A percentile compares a stretch with the other conserved stretches of the same genome.
phyloP scores from a whole-genome alignment of 116 monocot species.

The Cymodocea nodosa region DNA sequence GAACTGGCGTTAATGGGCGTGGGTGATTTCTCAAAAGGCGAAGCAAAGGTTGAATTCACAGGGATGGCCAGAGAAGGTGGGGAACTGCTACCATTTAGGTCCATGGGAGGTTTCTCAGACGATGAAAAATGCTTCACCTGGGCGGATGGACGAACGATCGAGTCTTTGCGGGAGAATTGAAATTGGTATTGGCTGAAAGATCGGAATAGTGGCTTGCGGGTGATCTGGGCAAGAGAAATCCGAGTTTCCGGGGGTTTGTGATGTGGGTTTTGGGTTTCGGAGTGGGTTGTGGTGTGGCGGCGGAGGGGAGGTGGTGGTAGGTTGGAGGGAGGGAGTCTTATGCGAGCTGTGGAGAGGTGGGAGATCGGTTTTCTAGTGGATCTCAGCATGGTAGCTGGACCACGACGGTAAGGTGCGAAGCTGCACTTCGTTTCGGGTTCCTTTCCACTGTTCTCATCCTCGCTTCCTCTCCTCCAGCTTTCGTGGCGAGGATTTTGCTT shows the following conservation, averaged over 20 bases:
- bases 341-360: not conserved
- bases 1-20: constrained; percentile 47
- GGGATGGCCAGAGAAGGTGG: constrained; percentile 23
- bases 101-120: not conserved
- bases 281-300: not conserved
- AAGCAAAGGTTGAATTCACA: constrained; percentile 35
- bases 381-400: not conserved
- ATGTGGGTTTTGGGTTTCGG: not conserved
- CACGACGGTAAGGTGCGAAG: not conserved
- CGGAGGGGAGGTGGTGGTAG: no score
- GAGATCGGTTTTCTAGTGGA: not conserved
- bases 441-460: no score
- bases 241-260: not conserved
- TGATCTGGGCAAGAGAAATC: not conserved
- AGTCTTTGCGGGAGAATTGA: not conserved
- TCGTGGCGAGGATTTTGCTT: no score
- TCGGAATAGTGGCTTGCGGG: no score
- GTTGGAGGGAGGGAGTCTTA: not conserved
- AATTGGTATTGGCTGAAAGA: not conserved
- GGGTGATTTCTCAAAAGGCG: constrained; percentile 27
- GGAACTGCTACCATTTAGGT: constrained; percentile 1
- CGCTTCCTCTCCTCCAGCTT: no score
- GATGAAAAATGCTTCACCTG: not conserved
- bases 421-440: not conserved
- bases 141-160: not conserved